Conservation (phyloP, 2,329 filamentous ascomycete species). For the Ramularia collo-cygni region DNA sequence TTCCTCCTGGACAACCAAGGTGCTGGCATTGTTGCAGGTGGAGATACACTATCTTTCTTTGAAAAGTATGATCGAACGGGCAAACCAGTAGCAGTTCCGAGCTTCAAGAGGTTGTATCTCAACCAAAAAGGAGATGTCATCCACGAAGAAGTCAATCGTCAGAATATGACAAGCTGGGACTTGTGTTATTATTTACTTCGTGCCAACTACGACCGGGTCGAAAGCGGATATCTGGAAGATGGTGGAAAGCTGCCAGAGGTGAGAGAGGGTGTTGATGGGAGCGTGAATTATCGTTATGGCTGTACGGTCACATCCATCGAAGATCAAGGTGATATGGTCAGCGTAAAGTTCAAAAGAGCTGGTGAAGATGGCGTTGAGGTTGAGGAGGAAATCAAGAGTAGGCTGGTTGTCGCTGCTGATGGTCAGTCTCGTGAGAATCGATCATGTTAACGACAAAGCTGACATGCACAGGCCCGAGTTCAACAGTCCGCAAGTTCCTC, state of each 20-base stretch:
- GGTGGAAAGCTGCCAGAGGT: slow-evolving; percentile 18
- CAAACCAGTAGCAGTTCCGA: slow-evolving; percentile 24
- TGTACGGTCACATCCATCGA: slow-evolving; percentile 25
- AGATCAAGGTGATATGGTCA: slow-evolving; percentile 23
- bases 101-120: slow-evolving; percentile 22
- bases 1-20: slow-evolving; percentile 42
- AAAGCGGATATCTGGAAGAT: slow-evolving; percentile 24
- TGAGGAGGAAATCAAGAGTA: slow-evolving; percentile 20
- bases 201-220: slow-evolving; percentile 40
- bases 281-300: slow-evolving; percentile 26
- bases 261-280: slow-evolving; percentile 18
- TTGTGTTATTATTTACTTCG: slow-evolving; percentile 39
- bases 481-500: slow-evolving; percentile 25
- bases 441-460: no score
- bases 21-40: slow-evolving; percentile 42
- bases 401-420: slow-evolving; percentile 41
- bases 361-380: slow-evolving; percentile 18
- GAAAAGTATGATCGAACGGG: slow-evolving; percentile 37
- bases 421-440: slow-evolving; percentile 22
- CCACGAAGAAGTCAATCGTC: slow-evolving; percentile 28
- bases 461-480: slow-evolving; percentile 14
- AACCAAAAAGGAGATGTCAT: slow-evolving; percentile 23
- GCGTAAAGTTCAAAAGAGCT: slow-evolving; percentile 21
- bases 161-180: slow-evolving; percentile 45
- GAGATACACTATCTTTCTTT: slow-evolving; percentile 39